These are phyloP conservation scores for Fusarium sororula DNA, from an alignment of 2,329 filamentous ascomycete genomes.

Conservation along the genomic window DNA sequence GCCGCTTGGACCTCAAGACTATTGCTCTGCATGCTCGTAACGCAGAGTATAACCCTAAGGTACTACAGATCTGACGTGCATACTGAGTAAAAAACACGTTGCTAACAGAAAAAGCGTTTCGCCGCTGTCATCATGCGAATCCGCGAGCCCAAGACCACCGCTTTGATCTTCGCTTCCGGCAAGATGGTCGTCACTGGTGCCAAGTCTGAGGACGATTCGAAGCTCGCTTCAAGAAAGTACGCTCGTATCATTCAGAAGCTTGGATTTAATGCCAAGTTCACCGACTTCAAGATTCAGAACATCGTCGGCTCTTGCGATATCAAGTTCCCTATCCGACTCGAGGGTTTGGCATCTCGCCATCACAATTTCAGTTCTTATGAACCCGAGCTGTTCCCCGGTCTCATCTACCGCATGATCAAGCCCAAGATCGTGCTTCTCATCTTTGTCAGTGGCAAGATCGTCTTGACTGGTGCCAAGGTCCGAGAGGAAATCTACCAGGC, in stretches of 20 bases:
- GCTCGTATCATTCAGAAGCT: constrained; percentile 99
- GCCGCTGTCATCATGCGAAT: constrained; percentile 99
- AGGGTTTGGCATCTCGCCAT: constrained; percentile 94
- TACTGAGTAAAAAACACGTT: constrained; percentile 5
- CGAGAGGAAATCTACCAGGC: constrained; percentile 98
- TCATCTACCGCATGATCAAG: constrained; percentile 99
- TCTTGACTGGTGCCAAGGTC: constrained; percentile 96
- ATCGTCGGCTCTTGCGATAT: constrained; percentile 99
- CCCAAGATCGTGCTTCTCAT: constrained; percentile 98
- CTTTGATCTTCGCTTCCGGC: constrained; percentile 95
- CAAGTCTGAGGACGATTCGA: constrained; percentile 97
- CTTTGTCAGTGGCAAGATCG: constrained; percentile 98
- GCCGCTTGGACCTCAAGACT: constrained; percentile 97
- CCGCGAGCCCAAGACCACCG: constrained; percentile 97
- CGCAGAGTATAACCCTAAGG: constrained; percentile 98
- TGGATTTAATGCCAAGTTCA: constrained; percentile 99
- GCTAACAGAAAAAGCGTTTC: constrained; percentile 77
- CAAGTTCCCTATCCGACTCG: constrained; percentile 97
- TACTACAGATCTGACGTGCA: constrained; percentile 58
- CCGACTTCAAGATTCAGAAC: constrained; percentile 99
- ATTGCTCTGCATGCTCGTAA: constrained; percentile 98
- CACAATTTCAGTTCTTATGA: constrained; percentile 99
- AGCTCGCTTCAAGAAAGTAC: constrained; percentile 96
- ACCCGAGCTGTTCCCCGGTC: constrained; percentile 96
- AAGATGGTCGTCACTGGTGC: constrained; percentile 99